Conservation (phyloP, 208 protist species). For the Acanthamoeba lenticulata region DNA sequence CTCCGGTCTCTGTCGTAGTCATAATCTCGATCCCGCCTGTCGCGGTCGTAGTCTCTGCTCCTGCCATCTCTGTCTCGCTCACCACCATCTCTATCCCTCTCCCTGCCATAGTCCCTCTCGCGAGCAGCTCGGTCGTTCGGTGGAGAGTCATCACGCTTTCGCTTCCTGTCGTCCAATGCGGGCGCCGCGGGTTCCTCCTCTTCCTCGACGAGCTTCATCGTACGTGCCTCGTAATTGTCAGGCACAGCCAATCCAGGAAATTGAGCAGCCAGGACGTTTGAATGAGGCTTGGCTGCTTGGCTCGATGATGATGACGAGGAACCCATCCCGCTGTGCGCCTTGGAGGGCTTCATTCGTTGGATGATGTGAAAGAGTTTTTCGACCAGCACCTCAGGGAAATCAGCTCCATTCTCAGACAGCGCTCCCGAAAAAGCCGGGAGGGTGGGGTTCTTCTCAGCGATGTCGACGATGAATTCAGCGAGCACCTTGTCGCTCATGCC, state of each 20-base stretch:
- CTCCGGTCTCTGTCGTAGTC: neutral
- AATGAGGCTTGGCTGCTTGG: neutral
- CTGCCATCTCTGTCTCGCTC: conserved; percentile 53
- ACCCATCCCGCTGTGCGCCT: neutral
- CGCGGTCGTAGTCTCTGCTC: conserved; percentile 29
- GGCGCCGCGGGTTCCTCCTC: neutral
- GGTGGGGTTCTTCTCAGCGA: conserved; percentile 79
- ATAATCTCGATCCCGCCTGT: conserved; percentile 59
- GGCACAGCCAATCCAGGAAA: conserved; percentile 80
- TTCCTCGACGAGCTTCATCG: conserved; percentile 14
- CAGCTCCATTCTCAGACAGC: conserved; percentile 84
- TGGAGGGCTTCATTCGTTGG: conserved; percentile 82
- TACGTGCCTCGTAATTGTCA: conserved; percentile 47
- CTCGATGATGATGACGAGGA: neutral
- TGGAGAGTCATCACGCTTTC: conserved; percentile 1
- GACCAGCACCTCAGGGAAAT: conserved; percentile 83
- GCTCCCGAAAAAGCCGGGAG: conserved; percentile 78
- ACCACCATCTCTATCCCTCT: conserved; percentile 4
- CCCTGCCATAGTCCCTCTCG: neutral
- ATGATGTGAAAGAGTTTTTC: conserved; percentile 83
- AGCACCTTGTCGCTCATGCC: conserved; percentile 87
- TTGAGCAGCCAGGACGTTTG: neutral
- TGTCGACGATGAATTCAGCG: conserved; percentile 90
- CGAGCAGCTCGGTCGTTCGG: neutral
- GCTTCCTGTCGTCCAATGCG: neutral